Percentiles rank a stretch among this genome's conserved stretches.
These are phyloP conservation scores for Globisporangium camurandrum DNA, from an alignment of 352 stramenopile species.

Conservation along the genomic window DNA sequence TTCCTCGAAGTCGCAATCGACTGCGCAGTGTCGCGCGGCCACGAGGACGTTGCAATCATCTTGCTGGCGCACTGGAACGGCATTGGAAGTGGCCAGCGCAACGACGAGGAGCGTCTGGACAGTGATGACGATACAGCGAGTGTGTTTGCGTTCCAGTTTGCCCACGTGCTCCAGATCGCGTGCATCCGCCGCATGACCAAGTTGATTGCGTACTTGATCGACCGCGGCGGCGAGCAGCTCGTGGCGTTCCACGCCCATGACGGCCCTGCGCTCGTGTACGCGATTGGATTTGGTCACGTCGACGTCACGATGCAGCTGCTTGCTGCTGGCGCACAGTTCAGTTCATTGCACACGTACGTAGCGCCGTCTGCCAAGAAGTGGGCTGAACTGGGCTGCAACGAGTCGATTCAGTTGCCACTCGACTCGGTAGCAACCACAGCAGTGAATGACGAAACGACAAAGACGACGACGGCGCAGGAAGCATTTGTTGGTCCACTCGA, in stretches of 20 bases:
- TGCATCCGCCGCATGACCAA: conserved; percentile 40
- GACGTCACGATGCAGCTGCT: conserved; percentile 26
- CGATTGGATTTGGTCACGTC: conserved; percentile 49
- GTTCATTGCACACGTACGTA: conserved; percentile 35
- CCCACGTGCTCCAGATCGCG: conserved; percentile 46
- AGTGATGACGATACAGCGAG: conserved; percentile 21
- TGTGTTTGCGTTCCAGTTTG: conserved; percentile 66
- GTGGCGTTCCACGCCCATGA: conserved; percentile 56
- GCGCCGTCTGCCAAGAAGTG: conserved; percentile 58
- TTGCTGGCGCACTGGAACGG: conserved; percentile 44
- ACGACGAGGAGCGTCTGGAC: not conserved
- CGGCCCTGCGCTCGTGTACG: conserved; percentile 47
- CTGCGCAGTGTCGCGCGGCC: conserved; percentile 38
- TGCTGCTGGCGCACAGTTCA: conserved; percentile 37
- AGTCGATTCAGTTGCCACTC: conserved; percentile 16
- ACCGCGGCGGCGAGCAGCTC: conserved; percentile 42
- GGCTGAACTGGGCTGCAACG: conserved; percentile 40
- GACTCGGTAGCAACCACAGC: not conserved
- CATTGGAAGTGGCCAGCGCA: conserved; percentile 29
- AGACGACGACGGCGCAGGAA: not conserved
- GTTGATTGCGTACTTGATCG: conserved; percentile 45
- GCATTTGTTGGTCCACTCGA: not conserved
- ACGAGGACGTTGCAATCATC: conserved; percentile 54
- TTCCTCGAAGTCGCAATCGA: conserved; percentile 60
- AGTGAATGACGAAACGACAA: not conserved